Evolutionary conservation across 768 basidiomycete genomes (phyloP).

Genomic region (Pleurotus giganteus): DNA sequence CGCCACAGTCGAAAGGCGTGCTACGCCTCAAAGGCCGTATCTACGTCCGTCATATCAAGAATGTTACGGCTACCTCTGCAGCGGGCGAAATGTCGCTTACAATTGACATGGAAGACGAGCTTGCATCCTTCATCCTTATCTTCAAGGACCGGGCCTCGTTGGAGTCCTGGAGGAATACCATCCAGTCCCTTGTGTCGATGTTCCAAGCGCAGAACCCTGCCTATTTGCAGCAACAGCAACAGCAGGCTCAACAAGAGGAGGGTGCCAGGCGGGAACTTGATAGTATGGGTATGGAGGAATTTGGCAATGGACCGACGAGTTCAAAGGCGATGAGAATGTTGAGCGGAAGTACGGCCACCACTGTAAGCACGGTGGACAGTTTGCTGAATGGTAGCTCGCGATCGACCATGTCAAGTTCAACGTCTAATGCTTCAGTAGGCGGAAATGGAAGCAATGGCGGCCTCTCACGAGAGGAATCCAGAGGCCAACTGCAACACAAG

Average conservation of each 20-base stretch:
- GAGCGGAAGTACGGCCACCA: constrained; percentile 70
- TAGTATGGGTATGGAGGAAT: constrained; percentile 63
- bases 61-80: constrained; percentile 77
- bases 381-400: constrained; percentile 64
- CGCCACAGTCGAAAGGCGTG: constrained; percentile 56
- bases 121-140: constrained; percentile 94
- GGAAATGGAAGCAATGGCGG: constrained; percentile 2
- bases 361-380: constrained; percentile 65
- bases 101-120: constrained; percentile 96
- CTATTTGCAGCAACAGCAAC: constrained; percentile 31
- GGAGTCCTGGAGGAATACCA: constrained; percentile 85
- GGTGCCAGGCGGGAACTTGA: not conserved
- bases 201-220: constrained; percentile 57
- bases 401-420: constrained; percentile 72
- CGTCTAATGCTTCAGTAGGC: constrained; percentile 59
- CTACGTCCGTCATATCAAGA: constrained; percentile 91
- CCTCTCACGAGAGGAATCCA: constrained; percentile 13
- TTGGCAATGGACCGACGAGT: constrained; percentile 53
- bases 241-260: constrained; percentile 24
- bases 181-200: constrained; percentile 72
- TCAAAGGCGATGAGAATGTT: constrained; percentile 77
- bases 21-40: constrained; percentile 93
- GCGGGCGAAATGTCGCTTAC: constrained; percentile 89
- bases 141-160: constrained; percentile 90
- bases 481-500: constrained; percentile 44